Base-by-base conservation (phyloP, 192 early-diverging fungal genomes). In the Mortierella hygrophila region DNA sequence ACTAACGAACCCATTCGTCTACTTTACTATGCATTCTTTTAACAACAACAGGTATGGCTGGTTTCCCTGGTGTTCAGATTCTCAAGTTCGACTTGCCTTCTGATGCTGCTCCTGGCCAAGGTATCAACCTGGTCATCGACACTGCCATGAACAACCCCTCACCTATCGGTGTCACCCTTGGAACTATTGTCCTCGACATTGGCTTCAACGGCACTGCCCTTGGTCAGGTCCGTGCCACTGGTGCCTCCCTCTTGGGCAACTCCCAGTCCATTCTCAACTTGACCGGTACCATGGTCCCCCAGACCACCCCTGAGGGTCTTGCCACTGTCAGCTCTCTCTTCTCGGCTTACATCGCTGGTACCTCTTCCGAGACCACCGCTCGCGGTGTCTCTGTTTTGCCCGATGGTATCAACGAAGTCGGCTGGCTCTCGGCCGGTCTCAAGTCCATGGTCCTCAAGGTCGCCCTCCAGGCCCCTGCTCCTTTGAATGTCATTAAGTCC, bases 81-180 rank as follows among this genome's bases (percentile, higher is more conserved):
- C 81, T 85, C 54, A 89, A 76, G 47, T 93, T 94, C 72, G 76
- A 91, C 47, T 72, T 92, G 29, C 93, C 92, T 29, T 77, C 83
- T 8, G 89, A 92, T 83, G 84, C 84, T 70, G 90, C 89, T 73
- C 84, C 89, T 70, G 82, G 84, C 35, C 91, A 93, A 73, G 93
- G 93, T 80, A 93, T 94, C 76, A 81, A 87, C 47, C 75, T 94
- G 74, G 78, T 80, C 21, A 91, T 94, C 15, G 86, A 85, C 68
- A 92, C 92, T 40, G 82, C 82, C n/a, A 74, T 94, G 70, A 83
- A 76, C 54, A 93, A 91, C 78, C 91, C 91, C 69, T 91, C 90
- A 21, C 90, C 90, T 32, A 89, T 94, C 60, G 88, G 90, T 52
- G 88, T 94, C 23, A 76, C 90, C 60, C 87, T 94, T 20, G 93